Percentiles rank a stretch among this genome's conserved stretches.
These are phyloP conservation scores for Blastobotrys attinorum DNA, from an alignment of 805 yeast genomes.

Conservation along the genomic window DNA sequence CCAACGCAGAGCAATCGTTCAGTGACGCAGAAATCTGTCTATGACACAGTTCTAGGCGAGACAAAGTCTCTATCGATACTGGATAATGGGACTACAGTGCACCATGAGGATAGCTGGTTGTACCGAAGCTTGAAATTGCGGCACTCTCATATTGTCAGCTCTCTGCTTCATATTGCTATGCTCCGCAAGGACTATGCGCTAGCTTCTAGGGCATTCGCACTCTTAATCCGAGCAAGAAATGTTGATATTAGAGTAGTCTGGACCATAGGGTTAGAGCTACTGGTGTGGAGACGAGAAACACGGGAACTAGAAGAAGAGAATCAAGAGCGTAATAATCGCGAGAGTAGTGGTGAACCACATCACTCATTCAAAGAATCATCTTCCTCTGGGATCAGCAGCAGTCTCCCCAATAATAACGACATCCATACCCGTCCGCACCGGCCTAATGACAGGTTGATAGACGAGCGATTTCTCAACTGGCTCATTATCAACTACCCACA, in stretches of 20 bases:
- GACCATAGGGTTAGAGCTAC: slow-evolving; percentile 19
- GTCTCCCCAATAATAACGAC: slow-evolving; percentile 2
- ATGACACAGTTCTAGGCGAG: not conserved
- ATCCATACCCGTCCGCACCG: slow-evolving; percentile 9
- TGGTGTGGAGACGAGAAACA: slow-evolving; percentile 15
- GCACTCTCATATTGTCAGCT: slow-evolving; percentile 10
- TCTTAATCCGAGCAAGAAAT: slow-evolving; percentile 10
- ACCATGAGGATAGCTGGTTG: slow-evolving; percentile 6
- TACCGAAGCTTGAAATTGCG: slow-evolving; percentile 6
- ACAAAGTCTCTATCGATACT: too few relatives aligned
- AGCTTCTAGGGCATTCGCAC: slow-evolving; percentile 16
- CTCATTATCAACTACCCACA: slow-evolving; percentile 16
- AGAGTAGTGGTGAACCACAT: not conserved
- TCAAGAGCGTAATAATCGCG: not conserved
- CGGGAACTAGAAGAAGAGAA: slow-evolving; percentile 3
- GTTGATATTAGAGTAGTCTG: slow-evolving; percentile 15
- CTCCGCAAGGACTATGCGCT: slow-evolving; percentile 10
- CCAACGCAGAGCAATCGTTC: not conserved
- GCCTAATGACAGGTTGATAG: slow-evolving; percentile 3
- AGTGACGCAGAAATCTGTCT: not conserved
- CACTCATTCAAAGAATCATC: not conserved
- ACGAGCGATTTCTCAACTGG: slow-evolving; percentile 21
- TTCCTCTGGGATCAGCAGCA: not conserved
- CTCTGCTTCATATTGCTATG: slow-evolving; percentile 12
- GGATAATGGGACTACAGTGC: not conserved